Percentiles rank a stretch among this genome's conserved stretches.
Conservation (phyloP, 805 yeast species). For the Saturnispora mendoncae region DNA sequence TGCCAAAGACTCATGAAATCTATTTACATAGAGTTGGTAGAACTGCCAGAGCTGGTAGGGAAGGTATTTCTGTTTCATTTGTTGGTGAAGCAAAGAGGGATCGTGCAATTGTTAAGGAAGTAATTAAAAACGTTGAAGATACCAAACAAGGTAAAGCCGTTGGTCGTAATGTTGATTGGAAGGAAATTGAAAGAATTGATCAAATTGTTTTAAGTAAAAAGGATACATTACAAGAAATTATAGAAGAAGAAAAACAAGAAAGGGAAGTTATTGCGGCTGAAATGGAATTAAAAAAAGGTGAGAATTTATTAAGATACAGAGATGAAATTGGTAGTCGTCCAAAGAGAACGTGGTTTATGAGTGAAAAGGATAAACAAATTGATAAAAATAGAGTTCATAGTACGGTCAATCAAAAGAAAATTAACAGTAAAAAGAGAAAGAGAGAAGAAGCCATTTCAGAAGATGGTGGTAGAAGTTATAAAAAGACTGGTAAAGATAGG, state of each 20-base stretch:
- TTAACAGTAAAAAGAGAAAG: constrained; percentile 66
- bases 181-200: constrained; percentile 61
- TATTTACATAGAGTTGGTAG: constrained; percentile 97
- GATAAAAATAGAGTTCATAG: constrained; percentile 25
- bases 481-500: constrained; percentile 74
- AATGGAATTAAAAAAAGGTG: constrained; percentile 80
- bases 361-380: constrained; percentile 44
- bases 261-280: constrained; percentile 85
- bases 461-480: constrained; percentile 47
- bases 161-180: constrained; percentile 92
- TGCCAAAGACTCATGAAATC: constrained; percentile 88
- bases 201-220: constrained; percentile 51
- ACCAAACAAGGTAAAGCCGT: constrained; percentile 50
- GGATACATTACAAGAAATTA: constrained; percentile 60
- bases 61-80: constrained; percentile 85
- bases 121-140: constrained; percentile 59
- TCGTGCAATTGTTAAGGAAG: constrained; percentile 83
- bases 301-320: constrained; percentile 69
- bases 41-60: constrained; percentile 98
- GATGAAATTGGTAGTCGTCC: constrained; percentile 85
- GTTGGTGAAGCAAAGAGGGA: constrained; percentile 90
- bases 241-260: constrained; percentile 81
- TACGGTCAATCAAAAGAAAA: constrained; percentile 36
- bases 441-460: constrained; percentile 52
- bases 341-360: constrained; percentile 93